Evolutionary conservation across 2,329 filamentous ascomycete genomes (phyloP).

Genomic region (Ustilaginoidea virens): DNA sequence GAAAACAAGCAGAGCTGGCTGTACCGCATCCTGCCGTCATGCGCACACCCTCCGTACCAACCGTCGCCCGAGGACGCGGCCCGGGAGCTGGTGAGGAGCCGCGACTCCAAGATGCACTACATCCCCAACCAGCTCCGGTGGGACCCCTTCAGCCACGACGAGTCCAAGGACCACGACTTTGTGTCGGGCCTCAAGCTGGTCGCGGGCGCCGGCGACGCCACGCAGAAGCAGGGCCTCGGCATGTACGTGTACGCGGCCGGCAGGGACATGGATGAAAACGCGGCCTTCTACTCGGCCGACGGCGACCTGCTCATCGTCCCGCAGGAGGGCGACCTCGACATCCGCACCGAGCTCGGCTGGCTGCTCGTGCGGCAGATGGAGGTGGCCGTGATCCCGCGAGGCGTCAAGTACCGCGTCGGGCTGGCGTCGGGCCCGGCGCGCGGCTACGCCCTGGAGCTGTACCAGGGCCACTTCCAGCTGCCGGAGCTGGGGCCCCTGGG

Average conservation of each 20-base stretch:
- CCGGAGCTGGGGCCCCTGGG: slow-evolving; percentile 62
- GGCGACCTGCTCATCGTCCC: slow-evolving; percentile 65
- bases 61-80: slow-evolving; percentile 20
- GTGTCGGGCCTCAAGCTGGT: slow-evolving; percentile 50
- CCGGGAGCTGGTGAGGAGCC: slow-evolving; percentile 6
- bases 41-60: slow-evolving; percentile 41
- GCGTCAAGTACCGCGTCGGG: slow-evolving; percentile 58
- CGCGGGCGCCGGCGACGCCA: slow-evolving; percentile 65
- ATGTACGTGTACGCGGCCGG: slow-evolving; percentile 71
- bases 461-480: slow-evolving; percentile 55
- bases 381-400: slow-evolving; percentile 61
- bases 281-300: slow-evolving; percentile 74
- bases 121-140: slow-evolving; percentile 69
- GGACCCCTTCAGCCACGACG: slow-evolving; percentile 64
- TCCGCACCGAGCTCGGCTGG: slow-evolving; percentile 62
- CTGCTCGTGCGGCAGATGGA: slow-evolving; percentile 65
- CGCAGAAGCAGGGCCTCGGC: slow-evolving; percentile 62
- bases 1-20: slow-evolving; percentile 60
- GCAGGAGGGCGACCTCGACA: slow-evolving; percentile 59
- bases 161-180: slow-evolving; percentile 32
- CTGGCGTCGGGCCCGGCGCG: slow-evolving; percentile 45
- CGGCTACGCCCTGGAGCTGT: slow-evolving; percentile 63
- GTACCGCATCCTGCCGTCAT: slow-evolving; percentile 52
- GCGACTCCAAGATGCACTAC: slow-evolving; percentile 16
- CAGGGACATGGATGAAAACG: slow-evolving; percentile 56